Evolutionary conservation across 768 basidiomycete genomes (phyloP).

Genomic region (Suillus cothurnatus): DNA sequence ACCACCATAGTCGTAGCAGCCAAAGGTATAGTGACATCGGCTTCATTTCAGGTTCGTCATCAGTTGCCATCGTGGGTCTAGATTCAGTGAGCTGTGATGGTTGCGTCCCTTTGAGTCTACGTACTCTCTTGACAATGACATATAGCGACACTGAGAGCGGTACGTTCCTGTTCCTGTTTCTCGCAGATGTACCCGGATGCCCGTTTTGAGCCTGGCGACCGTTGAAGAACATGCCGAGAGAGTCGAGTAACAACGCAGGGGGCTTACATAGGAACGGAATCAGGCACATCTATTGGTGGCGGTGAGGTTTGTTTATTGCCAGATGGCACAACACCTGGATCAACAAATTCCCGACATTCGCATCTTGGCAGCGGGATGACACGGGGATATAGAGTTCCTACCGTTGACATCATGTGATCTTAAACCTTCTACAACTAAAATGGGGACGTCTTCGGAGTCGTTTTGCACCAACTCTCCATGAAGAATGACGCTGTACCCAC

Average conservation of each 20-base stretch:
- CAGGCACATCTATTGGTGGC: neutral
- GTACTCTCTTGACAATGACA: neutral
- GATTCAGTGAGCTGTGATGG: neutral
- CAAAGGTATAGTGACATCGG: neutral
- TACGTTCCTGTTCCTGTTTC: neutral
- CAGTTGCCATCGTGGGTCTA: neutral
- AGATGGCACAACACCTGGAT: neutral
- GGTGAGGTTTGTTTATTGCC: neutral
- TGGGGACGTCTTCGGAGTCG: neutral
- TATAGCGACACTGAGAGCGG: neutral
- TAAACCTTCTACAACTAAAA: neutral
- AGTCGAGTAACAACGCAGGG: neutral
- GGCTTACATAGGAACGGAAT: neutral
- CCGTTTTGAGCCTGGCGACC: neutral
- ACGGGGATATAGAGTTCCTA: neutral
- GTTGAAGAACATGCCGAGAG: neutral
- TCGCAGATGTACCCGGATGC: neutral
- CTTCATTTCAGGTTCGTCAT: neutral
- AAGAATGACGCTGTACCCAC: too few species aligned
- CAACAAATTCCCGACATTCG: neutral
- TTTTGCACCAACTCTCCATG: neutral
- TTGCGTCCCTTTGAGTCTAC: neutral
- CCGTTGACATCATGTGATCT: neutral
- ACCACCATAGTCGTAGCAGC: neutral
- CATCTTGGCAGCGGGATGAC: neutral